A percentile compares a stretch with the other conserved stretches of the same genome.
These are phyloP conservation scores for Erythrobasidium hasegawianum DNA, from an alignment of 1,284 basidiomycete species.

Conservation along the genomic window DNA sequence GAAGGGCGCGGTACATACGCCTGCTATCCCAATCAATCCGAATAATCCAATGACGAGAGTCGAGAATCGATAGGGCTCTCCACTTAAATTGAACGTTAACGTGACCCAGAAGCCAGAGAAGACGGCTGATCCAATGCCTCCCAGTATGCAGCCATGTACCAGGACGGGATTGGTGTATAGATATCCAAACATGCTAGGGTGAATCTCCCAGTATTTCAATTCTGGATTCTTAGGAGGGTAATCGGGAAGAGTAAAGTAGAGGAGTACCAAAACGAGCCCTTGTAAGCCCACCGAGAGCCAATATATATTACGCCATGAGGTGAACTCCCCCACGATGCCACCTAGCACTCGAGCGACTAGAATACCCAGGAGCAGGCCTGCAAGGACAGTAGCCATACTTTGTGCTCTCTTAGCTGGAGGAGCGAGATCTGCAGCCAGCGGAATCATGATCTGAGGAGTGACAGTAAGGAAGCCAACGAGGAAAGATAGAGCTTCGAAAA, in stretches of 20 bases:
- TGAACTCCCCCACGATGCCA: conserved; percentile 62
- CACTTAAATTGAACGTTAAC: conserved; percentile 66
- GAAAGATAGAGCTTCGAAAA: conserved; percentile 60
- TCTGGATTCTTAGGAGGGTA: conserved; percentile 60
- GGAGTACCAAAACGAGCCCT: conserved; percentile 54
- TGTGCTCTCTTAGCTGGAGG: conserved; percentile 60
- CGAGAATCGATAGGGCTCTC: conserved; percentile 57
- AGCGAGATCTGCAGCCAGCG: conserved; percentile 64
- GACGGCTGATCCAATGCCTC: conserved; percentile 47
- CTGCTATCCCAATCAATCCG: conserved; percentile 64
- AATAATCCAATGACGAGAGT: conserved; percentile 67
- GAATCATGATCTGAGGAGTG: conserved; percentile 54
- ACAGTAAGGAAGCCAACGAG: conserved; percentile 59
- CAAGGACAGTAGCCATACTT: conserved; percentile 63
- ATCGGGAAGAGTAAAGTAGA: conserved; percentile 63
- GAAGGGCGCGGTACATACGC: conserved; percentile 62
- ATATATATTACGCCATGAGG: conserved; percentile 62
- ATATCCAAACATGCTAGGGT: conserved; percentile 54
- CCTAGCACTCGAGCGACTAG: conserved; percentile 65
- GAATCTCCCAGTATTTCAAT: conserved; percentile 57
- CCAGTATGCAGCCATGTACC: conserved; percentile 43
- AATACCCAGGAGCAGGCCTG: conserved; percentile 66
- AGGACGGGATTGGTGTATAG: conserved; percentile 60
- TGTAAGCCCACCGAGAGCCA: conserved; percentile 53
- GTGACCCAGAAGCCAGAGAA: conserved; percentile 67